These are phyloP conservation scores for Fusarium metavorans DNA, from an alignment of 2,329 filamentous ascomycete species.

Conservation along the genomic window DNA sequence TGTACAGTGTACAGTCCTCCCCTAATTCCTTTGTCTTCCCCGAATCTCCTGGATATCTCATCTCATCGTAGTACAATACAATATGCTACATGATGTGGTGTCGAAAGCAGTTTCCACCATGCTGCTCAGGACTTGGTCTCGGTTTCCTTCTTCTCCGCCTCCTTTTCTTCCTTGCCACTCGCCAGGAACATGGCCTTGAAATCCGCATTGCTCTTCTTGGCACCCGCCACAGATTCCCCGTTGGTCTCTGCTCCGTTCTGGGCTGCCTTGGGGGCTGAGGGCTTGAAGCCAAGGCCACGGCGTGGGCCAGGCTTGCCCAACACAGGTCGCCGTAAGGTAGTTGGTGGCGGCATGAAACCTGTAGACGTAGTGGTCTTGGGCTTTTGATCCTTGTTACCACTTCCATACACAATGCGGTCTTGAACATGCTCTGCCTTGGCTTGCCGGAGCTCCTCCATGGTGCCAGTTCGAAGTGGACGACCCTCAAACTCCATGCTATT, in stretches of 20 bases:
- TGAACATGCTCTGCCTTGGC: constrained; percentile 58
- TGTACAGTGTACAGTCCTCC: constrained; percentile 8
- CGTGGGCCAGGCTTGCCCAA: constrained; percentile 56
- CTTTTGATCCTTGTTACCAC: constrained; percentile 45
- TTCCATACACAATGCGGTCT: constrained; percentile 47
- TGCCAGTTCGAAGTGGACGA: constrained; percentile 66
- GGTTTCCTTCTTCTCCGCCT: neutral
- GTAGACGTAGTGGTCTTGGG: constrained; percentile 31
- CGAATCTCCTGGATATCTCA: constrained; percentile 30
- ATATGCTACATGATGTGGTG: constrained; percentile 28
- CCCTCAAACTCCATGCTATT: constrained; percentile 68
- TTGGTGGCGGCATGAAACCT: constrained; percentile 59
- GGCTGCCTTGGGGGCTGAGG: constrained; percentile 33
- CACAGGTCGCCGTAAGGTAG: constrained; percentile 56
- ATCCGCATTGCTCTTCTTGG: constrained; percentile 67
- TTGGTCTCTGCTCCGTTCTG: constrained; percentile 40
- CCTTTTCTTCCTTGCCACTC: constrained; percentile 26
- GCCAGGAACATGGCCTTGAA: constrained; percentile 66
- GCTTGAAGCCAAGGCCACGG: constrained; percentile 58
- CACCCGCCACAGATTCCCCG: constrained; percentile 44
- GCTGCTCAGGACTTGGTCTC: constrained; percentile 14
- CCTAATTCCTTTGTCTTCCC: neutral
- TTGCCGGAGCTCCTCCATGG: constrained; percentile 65
- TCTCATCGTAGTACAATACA: constrained; percentile 34
- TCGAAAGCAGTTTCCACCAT: constrained; percentile 10